Percentiles rank a stretch among this genome's conserved stretches.
phyloP scores from a whole-genome alignment of 2,329 filamentous ascomycete genomes.

The Trichoderma sp. region DNA sequence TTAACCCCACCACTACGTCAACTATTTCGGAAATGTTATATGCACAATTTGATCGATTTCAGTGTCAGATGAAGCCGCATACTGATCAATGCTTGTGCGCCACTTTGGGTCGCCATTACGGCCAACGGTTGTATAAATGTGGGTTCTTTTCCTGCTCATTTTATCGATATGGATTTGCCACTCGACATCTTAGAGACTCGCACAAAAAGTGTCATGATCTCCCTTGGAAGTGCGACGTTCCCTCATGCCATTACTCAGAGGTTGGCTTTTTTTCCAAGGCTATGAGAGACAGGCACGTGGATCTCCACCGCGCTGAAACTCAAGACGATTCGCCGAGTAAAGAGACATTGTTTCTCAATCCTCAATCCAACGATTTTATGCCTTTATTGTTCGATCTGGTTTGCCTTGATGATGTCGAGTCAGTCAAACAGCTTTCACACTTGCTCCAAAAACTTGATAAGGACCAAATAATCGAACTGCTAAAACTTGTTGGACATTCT shows the following conservation, averaged over 20 bases:
- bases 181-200: not conserved
- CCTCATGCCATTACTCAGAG: not conserved
- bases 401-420: not conserved
- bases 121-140: not conserved
- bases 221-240: not conserved
- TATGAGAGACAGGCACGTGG: not conserved
- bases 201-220: not conserved
- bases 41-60: not conserved
- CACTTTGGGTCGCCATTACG: not conserved
- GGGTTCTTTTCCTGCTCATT: not conserved
- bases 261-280: not conserved
- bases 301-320: not conserved
- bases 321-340: not conserved
- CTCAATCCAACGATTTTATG: not conserved
- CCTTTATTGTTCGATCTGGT: not conserved
- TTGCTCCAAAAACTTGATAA: not conserved
- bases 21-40: not conserved
- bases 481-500: not conserved
- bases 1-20: not conserved
- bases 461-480: not conserved
- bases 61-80: not conserved
- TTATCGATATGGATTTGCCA: not conserved
- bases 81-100: not conserved
- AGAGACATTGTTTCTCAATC: not conserved
- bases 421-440: not conserved